Evolutionary conservation across 768 basidiomycete species (phyloP).

Genomic region (Cubamyces lactineus): DNA sequence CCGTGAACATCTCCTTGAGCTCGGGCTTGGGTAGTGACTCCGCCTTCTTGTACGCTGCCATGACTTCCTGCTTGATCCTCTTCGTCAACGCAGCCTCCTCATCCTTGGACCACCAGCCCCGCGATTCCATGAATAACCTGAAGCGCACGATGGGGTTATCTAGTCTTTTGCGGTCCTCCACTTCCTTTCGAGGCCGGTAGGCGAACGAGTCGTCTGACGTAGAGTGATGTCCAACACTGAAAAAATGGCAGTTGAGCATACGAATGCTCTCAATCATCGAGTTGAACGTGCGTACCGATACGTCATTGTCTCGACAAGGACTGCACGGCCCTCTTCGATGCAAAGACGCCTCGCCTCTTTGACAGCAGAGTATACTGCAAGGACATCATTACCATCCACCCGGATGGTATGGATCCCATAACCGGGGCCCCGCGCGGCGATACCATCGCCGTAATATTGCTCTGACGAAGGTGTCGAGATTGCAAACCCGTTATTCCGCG

Average conservation of each 20-base stretch:
- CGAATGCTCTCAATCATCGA: too few species aligned
- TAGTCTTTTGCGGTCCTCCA: slow-evolving; percentile 88
- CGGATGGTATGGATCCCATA: slow-evolving; percentile 92
- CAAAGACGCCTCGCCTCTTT: slow-evolving; percentile 72
- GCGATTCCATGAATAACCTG: slow-evolving; percentile 80
- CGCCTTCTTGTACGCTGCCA: slow-evolving; percentile 77
- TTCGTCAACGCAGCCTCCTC: slow-evolving; percentile 76
- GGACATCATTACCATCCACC: slow-evolving; percentile 91
- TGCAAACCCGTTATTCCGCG: slow-evolving; percentile 89
- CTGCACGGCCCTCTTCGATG: slow-evolving; percentile 78
- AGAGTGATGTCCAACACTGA: slow-evolving; percentile 89
- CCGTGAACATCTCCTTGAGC: slow-evolving; percentile 81
- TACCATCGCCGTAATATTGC: slow-evolving; percentile 92
- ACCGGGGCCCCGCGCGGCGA: slow-evolving; percentile 87
- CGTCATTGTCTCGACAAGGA: slow-evolving; percentile 88
- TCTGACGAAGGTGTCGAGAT: slow-evolving; percentile 91
- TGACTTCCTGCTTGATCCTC: slow-evolving; percentile 69
- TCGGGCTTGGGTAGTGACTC: slow-evolving; percentile 70
- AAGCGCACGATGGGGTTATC: slow-evolving; percentile 89
- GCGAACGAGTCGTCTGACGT: slow-evolving; percentile 96
- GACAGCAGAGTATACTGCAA: slow-evolving; percentile 79
- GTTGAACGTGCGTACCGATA: slow-evolving; percentile 59
- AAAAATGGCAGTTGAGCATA: neutral
- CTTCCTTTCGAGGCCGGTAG: slow-evolving; percentile 86
- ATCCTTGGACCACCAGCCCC: slow-evolving; percentile 80